Conservation (phyloP, 306 rosid genomes). For the Lathyrus oleraceus region DNA sequence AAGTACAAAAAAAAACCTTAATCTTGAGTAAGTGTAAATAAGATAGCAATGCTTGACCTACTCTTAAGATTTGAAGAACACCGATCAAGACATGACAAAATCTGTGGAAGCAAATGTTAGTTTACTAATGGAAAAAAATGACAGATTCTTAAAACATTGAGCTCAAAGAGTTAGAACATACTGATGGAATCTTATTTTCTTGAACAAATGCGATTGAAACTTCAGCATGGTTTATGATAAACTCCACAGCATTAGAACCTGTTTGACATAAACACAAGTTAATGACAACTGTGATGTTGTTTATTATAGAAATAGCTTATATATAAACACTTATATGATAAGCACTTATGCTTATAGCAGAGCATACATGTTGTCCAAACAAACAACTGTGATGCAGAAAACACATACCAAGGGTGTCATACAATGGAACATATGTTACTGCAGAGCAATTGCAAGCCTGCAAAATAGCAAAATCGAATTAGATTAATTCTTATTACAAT, state of each 20-base stretch:
- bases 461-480: slow-evolving; percentile 26
- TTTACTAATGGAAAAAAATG: not conserved
- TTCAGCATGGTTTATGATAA: slow-evolving; percentile 88
- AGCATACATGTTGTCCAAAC: not conserved
- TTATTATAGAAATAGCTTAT: not conserved
- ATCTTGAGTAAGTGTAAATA: slow-evolving; percentile 7
- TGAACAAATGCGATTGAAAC: slow-evolving; percentile 90
- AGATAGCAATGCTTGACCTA: slow-evolving; percentile 46
- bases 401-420: slow-evolving; percentile 79
- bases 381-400: not conserved
- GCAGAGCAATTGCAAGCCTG: slow-evolving; percentile 83
- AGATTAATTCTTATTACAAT: not conserved
- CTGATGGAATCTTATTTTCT: slow-evolving; percentile 83
- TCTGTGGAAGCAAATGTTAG: slow-evolving; percentile 56
- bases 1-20: slow-evolving; percentile 10
- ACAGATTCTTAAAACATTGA: not conserved
- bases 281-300: slow-evolving; percentile 2
- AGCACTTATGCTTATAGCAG: not conserved
- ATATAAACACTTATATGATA: not conserved
- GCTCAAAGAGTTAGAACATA: slow-evolving; percentile 45
- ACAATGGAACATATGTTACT: slow-evolving; percentile 74
- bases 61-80: slow-evolving; percentile 81
- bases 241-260: slow-evolving; percentile 96
- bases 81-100: slow-evolving; percentile 69
- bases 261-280: slow-evolving; percentile 38